Conservation (phyloP, 345 rosid genomes). For the Corchorus olitorius region DNA sequence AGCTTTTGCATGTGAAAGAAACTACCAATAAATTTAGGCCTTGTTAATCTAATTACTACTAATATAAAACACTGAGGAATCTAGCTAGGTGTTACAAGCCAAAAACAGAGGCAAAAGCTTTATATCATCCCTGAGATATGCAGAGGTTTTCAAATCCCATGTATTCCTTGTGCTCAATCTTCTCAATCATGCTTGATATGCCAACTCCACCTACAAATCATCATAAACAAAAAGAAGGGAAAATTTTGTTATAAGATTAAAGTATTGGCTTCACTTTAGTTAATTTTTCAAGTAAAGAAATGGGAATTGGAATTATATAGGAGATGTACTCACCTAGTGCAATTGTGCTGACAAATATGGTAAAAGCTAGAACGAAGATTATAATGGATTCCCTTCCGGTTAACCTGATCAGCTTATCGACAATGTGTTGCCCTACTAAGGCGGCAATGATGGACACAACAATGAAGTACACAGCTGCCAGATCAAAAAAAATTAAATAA, state of each 20-base stretch:
- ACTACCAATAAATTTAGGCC: too few relatives aligned
- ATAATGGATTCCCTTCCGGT: conserved; percentile 66
- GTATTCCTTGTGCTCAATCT: conserved; percentile 49
- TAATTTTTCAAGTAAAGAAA: neutral
- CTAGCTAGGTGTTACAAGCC: too few relatives aligned
- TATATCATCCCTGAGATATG: conserved; percentile 37
- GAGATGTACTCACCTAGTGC: conserved; percentile 50
- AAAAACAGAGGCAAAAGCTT: too few relatives aligned
- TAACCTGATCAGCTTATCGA: conserved; percentile 47
- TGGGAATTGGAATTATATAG: neutral
- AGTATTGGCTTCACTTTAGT: too few relatives aligned
- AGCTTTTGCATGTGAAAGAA: too few relatives aligned
- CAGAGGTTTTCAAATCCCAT: conserved; percentile 74
- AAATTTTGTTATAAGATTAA: neutral
- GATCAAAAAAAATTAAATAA: neutral
- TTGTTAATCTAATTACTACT: too few relatives aligned
- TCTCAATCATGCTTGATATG: conserved; percentile 49
- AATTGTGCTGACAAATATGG: conserved; percentile 57
- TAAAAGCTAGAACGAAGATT: conserved; percentile 64
- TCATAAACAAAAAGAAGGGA: neutral
- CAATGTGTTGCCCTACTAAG: conserved; percentile 57
- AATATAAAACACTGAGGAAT: too few relatives aligned
- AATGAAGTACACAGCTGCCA: conserved; percentile 56
- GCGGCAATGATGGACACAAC: conserved; percentile 61
- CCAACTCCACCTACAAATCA: conserved; percentile 56